Conservation (phyloP, 1,284 basidiomycete genomes). For the Sanghuangporus baumii region DNA sequence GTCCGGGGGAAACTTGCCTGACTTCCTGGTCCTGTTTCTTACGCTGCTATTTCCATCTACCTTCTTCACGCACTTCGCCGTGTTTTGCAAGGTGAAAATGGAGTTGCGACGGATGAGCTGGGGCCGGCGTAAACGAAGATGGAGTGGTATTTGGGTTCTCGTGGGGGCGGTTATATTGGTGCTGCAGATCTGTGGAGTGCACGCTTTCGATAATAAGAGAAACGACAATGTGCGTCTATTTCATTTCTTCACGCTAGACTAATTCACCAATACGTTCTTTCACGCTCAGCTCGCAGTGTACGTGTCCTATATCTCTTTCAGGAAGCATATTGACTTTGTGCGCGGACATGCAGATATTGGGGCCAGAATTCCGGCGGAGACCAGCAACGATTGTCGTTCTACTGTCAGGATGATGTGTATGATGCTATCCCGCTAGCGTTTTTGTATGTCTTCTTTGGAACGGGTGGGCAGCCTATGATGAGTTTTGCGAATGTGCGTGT, state of each 20-base stretch:
- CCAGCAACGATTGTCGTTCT: slow-evolving; percentile 16
- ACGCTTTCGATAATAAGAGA: slow-evolving; percentile 15
- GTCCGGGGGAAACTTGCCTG: not conserved
- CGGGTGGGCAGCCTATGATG: slow-evolving; percentile 24
- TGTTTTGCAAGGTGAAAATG: too few species aligned
- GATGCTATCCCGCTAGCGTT: slow-evolving; percentile 27
- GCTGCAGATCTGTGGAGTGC: not conserved
- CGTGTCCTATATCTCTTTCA: not conserved
- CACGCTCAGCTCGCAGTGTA: slow-evolving; percentile 16
- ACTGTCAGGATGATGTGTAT: slow-evolving; percentile 23
- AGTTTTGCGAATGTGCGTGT: slow-evolving; percentile 26
- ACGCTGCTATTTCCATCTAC: too few species aligned
- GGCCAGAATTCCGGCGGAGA: slow-evolving; percentile 16
- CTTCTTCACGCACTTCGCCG: too few species aligned
- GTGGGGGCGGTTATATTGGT: not conserved
- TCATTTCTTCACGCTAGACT: not conserved
- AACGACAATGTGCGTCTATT: slow-evolving; percentile 16
- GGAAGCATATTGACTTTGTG: not conserved
- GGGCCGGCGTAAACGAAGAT: not conserved
- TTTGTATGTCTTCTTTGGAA: slow-evolving; percentile 25
- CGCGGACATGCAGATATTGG: slow-evolving; percentile 15
- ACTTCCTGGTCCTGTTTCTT: not conserved
- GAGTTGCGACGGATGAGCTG: too few species aligned
- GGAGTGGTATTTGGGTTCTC: not conserved
- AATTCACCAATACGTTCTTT: not conserved